Base-by-base conservation (phyloP, 345 rosid genomes). In the Euclidium syriacum region DNA sequence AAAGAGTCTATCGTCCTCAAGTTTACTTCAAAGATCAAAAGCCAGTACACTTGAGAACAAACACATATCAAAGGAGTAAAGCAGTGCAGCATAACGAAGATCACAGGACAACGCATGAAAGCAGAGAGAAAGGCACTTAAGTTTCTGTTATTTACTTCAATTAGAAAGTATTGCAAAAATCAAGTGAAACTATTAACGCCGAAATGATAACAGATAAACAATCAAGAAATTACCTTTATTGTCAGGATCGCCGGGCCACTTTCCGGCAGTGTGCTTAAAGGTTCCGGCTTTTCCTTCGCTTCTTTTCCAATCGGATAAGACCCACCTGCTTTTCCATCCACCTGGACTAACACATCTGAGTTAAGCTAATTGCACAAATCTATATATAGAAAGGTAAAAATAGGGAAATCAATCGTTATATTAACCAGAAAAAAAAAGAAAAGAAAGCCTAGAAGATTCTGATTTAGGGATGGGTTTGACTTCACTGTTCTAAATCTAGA, bases 251-350 rank as follows among this genome's bases (percentile, higher is more conserved):
- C 88, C 96, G 8, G 82, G 56, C 90, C 94, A 88, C 67, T 79
- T 85, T 10, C 96, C 96, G 12, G 94, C 86, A 0, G 96, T 86
- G 66, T 88, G 73, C 72, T 88, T 88, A 38, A 88, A 86, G 25
- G 87, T 77, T 1, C 91, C 96, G 0, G 91, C 96, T 73, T 88
- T 86, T 38, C 97, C 97, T 75, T 90, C 91, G 10, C 75, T 81
- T 69, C 88, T 72, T 27, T 90, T 90, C 97, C 96, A 89, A 58
- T 89, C 95, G 10, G 95, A 90, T 39, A 73, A 72, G 26, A 89
- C 95, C 98, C 98, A 92, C 12, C 95, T 76, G 72, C 83, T 77
- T 58, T 83, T 83, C 98, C 98, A 92, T 39, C 96, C 98, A 77
- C 81, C 98, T 92, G 54, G 4, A 27, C 35, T 1, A 39, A 40